Evolutionary conservation across 768 basidiomycete genomes (phyloP), one percentile per base, ranked within the genome.

Genomic region (Lactifluus subvellereus): DNA sequence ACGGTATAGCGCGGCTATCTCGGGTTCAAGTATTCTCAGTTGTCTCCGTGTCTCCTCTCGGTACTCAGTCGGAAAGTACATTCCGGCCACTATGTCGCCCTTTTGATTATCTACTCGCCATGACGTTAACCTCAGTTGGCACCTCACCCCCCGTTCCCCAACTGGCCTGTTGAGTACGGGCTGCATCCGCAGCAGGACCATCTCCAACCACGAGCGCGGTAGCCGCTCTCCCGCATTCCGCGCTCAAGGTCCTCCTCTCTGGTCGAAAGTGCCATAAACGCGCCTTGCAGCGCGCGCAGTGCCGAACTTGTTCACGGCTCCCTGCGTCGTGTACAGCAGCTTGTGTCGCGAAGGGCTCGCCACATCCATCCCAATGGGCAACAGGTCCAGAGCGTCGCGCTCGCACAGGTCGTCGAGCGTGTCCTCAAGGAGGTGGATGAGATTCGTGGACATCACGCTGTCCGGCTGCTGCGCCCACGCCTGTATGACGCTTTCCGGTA

Each of bases 151-250:
- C 27, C 27, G 27, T 27, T 27, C 27, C 27, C 27, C 2, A 3
- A 27, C 27, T 27, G 27, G 8, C 35, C 35, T 37, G 35, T 37
- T 37, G 35, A 27, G 52, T 20, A 63, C 52, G 1, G 62, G 57
- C 32, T 18, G 32, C 53, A 54, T 27, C 32, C 62, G 57, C 0
- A 57, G 62, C 37, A 63, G 6, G 4, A 63, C 16, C 62, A 63
- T 63, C 20, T 54, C 62, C 52, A 63, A 49, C 62, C 52, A 22
- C 35, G 52, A 22, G 57, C 53, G n/a, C 57, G 57, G 14, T 63
- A 63, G 16, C 62, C 62, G 16, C 45, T 53, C 57, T 54, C 62
- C 2, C 57, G 51, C 6, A 22, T 13, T 10, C 18, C n/a, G 1
- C 16, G 52, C 38, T 63, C 62, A 7, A 54, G 30, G 5, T 13